Evolutionary conservation across 495 filamentous ascomycete species (phyloP), one percentile per base, ranked within the genome.

Genomic region (Parmelia sp.): DNA sequence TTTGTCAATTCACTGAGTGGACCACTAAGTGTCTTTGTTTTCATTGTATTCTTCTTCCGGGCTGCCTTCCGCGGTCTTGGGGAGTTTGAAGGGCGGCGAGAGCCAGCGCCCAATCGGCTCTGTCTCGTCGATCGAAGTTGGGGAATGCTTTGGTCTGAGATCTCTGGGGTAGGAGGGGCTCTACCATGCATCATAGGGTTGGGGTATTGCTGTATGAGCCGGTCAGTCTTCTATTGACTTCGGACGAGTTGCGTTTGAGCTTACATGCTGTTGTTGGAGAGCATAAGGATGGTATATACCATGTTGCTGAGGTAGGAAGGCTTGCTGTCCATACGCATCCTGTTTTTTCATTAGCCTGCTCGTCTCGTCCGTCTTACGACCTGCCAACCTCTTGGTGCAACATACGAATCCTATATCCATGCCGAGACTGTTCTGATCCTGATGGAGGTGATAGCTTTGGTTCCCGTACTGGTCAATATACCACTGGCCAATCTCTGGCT

Each of bases 1-100:
- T 84, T 83, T 14, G 91, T 95, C 65, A 96, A 70, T 64, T 88
- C 79, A 73, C 91, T 96, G 71, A 98, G 73, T 0, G 94, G 91
- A 31, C 77, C 82, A 25, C 79, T 83, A 36, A 92, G 75, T 64
- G 81, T 80, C 69, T 82, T 85, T 12, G 74, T 73, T 59, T 77
- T 60, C 36, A 68, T 69, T 23, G 57, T 35, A 6, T 62, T 61
- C 53, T 72, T 69, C 51, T 12, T 64, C 68, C 68, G 17, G 64
- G 57, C 64, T 62, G 59, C 53, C 60, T 60, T 69, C 17, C 75
- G 72, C 39, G 73, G 64, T 72, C 81, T 75, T 62, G 78, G 70
- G 61, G 64, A 36, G 37, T 58, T 12, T 40, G 57, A 57, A 63
- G 66, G 44, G 55, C 40, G 51, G 35, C 64, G 63, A 45, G 33